Evolutionary conservation across 305 asterid genomes (phyloP).

Genomic region (Fraxinus sp.): DNA sequence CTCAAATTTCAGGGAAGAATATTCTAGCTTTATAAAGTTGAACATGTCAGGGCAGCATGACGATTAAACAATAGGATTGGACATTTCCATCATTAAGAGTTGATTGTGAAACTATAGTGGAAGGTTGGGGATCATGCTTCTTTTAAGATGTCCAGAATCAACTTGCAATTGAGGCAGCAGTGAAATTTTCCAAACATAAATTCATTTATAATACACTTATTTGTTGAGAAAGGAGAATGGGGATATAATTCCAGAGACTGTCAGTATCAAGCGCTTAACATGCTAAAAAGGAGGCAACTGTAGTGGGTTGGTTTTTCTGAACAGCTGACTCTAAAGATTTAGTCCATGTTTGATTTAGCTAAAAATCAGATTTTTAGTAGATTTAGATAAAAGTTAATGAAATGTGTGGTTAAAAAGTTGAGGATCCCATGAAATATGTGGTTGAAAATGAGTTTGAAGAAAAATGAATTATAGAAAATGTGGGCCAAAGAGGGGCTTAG

Average conservation of each 20-base stretch:
- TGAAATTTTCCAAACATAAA: background rate
- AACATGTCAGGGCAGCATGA: background rate
- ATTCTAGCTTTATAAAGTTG: background rate
- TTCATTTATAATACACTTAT: background rate
- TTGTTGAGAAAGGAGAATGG: background rate
- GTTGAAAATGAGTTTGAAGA: background rate
- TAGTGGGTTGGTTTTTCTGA: background rate
- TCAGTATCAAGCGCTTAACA: background rate
- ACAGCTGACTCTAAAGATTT: background rate
- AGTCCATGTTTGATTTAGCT: background rate
- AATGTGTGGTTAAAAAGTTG: background rate
- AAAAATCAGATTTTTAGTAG: background rate
- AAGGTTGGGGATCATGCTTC: background rate
- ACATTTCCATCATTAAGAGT: background rate
- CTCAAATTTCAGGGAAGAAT: background rate
- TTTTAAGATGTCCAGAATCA: background rate
- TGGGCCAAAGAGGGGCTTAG: background rate
- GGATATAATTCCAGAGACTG: background rate
- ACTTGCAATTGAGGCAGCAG: slow-evolving; percentile 2
- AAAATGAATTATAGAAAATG: background rate
- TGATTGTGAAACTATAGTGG: background rate
- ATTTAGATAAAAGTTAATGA: background rate
- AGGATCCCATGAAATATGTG: background rate
- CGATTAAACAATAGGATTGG: background rate
- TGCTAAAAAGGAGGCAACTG: background rate